Evolutionary conservation across 306 rosid species (phyloP), one percentile per base, ranked within the genome.

Genomic region (Biancaea sappan): DNA sequence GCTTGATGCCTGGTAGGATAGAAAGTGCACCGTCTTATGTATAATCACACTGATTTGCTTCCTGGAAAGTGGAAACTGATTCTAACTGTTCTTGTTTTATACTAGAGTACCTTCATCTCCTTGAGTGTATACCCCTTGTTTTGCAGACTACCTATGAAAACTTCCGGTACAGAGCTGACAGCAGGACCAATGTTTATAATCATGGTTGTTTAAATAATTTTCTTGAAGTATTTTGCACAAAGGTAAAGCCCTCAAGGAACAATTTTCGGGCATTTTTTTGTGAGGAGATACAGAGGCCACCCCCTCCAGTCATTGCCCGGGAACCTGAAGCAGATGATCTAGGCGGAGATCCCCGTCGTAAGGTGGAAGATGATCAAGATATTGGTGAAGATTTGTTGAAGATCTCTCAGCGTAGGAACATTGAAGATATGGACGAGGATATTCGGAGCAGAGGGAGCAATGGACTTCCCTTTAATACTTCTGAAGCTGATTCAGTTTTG

Each of bases 91-190:
- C 31, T 35, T n/a, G n/a, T 61, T n/a, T 69, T 56, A 60, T 67
- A 41, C 40, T 61, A 37, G 72, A 74, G 52, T n/a, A 59, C 35
- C 61, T 74, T 50, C 75, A 67, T n/a, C n/a, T 10, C 46, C 65
- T 69, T 14, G 37, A 32, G 50, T 28, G n/a, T n/a, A 35, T 69
- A 22, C 29, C 65, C 28, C 21, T 73, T 71, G 75, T 72, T 41
- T 80, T 69, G 87, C 97, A 93, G 98, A 93, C 98, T 28, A 93
- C 98, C 57, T 89, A 91, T 57, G 97, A 93, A 57, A 93, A 93
- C 71, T 93, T 88, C 88, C 85, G 97, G 77, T 84, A 89, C 77
- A 85, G 91, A 87, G 92, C 87, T 47, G 98, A 93, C 60, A 84
- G 78, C 80, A 84, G 96, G 89, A 66, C 72, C 66, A 93, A 91